phyloP scores from a whole-genome alignment of 345 rosid species.

The Salix viminalis region DNA sequence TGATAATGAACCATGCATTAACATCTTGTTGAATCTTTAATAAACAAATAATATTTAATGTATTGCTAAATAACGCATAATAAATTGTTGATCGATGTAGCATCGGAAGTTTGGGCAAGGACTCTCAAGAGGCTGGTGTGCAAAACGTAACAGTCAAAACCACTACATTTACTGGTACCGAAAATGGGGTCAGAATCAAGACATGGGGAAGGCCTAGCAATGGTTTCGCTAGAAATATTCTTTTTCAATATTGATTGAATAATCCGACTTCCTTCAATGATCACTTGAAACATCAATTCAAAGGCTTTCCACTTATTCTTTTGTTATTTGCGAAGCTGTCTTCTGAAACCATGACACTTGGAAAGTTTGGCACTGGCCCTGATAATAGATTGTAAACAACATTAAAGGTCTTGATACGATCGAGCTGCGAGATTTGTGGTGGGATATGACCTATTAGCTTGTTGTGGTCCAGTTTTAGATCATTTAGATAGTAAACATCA shows the following conservation, averaged over 20 bases:
- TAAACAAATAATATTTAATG: neutral
- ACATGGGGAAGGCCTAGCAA: slow-evolving; percentile 61
- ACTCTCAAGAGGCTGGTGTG: slow-evolving; percentile 30
- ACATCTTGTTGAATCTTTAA: neutral
- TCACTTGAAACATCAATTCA: slow-evolving; percentile 3
- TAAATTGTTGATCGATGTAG: slow-evolving; percentile 15
- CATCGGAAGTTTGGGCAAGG: slow-evolving; percentile 44
- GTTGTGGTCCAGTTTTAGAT: no score
- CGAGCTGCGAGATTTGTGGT: no score
- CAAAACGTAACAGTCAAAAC: slow-evolving; percentile 48
- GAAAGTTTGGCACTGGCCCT: slow-evolving; percentile 20
- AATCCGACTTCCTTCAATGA: neutral
- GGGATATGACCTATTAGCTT: no score
- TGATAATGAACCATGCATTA: neutral
- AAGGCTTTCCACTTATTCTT: slow-evolving; percentile 21
- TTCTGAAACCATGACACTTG: neutral
- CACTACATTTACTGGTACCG: slow-evolving; percentile 34
- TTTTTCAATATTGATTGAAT: slow-evolving; percentile 39
- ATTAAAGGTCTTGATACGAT: slow-evolving; percentile 20
- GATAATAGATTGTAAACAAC: slow-evolving; percentile 24
- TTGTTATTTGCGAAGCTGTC: slow-evolving; percentile 17
- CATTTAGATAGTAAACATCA: no score
- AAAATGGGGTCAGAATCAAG: slow-evolving; percentile 65
- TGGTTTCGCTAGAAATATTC: slow-evolving; percentile 50
- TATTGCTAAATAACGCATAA: neutral